Evolutionary conservation across 768 basidiomycete genomes (phyloP), one percentile per base, ranked within the genome.

Genomic region (Suillus ampliporus): DNA sequence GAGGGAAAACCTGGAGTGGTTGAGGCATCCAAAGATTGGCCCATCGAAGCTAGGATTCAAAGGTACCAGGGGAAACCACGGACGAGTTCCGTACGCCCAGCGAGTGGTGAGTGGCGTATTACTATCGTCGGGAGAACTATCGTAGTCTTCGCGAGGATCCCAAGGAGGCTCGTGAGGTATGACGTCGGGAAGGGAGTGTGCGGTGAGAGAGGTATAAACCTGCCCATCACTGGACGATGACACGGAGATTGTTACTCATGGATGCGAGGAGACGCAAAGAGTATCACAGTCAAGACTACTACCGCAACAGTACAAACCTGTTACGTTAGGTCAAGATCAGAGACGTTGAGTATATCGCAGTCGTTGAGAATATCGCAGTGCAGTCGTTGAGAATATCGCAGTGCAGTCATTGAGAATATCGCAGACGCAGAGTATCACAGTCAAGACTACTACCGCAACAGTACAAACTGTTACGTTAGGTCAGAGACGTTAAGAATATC

Each of bases 1-100:
- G 17, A 57, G 37, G 1, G 21, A 38, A 10, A 23, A 38, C 13
- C 56, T 23, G 23, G 56, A 23, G 56, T 57, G 41, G 37, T 43
- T 57, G 5, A 57, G 41, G 28, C 56, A 57, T 17, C 13, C 41
- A 34, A 57, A 57, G 41, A 57, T 57, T 1, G 21, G 35, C 41
- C 56, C 56, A 28, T 57, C 21, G 6, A 43, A 57, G 14, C n/a
- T 23, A 38, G 56, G 37, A 15, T 57, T 15, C n/a, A 13, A 8
- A 21, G 56, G 56, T 17, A 57, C 21, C 5, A 57, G 56, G 5
- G 56, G 56, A 23, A 57, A 28, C 37, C 41, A 43, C 13, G 13
- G 35, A 44, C 19, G 37, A 38, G 56, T 10, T 5, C 28, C 13
- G 3, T 23, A 43, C 6, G 15, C 56, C 56, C 56, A 57, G 31